Conservation (phyloP, 306 rosid genomes). For the Gastrolobium bilobum region DNA sequence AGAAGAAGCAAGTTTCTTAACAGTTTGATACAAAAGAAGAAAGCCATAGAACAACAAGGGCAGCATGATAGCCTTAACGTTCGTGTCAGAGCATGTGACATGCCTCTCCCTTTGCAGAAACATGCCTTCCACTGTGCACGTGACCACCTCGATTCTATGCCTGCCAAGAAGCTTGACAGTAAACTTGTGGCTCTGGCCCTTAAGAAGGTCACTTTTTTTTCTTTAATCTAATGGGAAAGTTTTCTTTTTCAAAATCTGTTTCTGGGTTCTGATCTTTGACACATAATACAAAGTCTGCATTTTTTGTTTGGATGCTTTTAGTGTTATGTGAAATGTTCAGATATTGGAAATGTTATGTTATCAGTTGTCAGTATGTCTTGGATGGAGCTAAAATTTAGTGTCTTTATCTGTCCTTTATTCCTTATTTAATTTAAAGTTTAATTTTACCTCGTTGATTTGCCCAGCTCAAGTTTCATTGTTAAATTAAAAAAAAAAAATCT, state of each 20-base stretch:
- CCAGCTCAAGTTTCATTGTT: background rate
- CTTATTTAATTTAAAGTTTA: background rate
- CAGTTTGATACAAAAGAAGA: constrained; percentile 85
- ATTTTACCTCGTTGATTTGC: background rate
- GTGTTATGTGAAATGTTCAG: constrained; percentile 33
- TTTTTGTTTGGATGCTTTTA: constrained; percentile 27
- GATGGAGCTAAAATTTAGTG: constrained; percentile 3
- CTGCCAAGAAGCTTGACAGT: constrained; percentile 78
- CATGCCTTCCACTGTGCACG: constrained; percentile 82
- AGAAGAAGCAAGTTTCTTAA: constrained; percentile 83
- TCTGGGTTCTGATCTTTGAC: constrained; percentile 26
- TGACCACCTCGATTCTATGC: constrained; percentile 73
- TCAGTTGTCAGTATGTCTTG: constrained; percentile 3
- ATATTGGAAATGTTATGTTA: background rate
- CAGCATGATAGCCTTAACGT: constrained; percentile 59
- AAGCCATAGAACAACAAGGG: constrained; percentile 62
- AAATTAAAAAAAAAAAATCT: background rate
- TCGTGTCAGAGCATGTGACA: constrained; percentile 82
- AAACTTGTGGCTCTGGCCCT: constrained; percentile 82
- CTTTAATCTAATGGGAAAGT: background rate
- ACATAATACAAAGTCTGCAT: background rate
- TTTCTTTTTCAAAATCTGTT: constrained; percentile 12
- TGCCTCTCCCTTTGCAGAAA: constrained; percentile 77
- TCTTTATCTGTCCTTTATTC: background rate
- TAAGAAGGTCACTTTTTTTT: constrained; percentile 66